These are phyloP conservation scores for Dissoconium aciculare DNA, from an alignment of 2,329 filamentous ascomycete species.

Conservation along the genomic window DNA sequence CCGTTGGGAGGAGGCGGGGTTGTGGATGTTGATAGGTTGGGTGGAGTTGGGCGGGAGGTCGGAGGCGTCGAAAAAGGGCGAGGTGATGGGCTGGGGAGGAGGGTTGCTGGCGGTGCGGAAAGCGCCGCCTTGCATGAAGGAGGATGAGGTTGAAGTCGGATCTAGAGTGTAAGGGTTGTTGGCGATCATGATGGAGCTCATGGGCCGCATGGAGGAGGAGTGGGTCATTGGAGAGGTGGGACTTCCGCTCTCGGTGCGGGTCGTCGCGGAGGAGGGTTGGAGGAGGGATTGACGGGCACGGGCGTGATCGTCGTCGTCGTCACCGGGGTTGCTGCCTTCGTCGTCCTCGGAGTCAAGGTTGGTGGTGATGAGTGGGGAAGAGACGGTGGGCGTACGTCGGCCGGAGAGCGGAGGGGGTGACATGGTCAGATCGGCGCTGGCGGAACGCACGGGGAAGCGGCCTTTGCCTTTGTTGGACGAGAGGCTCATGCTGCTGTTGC, in stretches of 20 bases:
- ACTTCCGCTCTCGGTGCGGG: no score
- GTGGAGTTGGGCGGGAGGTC: slow-evolving; percentile 12
- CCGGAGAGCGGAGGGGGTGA: slow-evolving; percentile 11
- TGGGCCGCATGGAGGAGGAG: no score
- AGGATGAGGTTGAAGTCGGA: no score
- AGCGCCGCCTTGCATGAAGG: slow-evolving; percentile 6
- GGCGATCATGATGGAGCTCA: no score
- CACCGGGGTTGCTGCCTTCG: no score
- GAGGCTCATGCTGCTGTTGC: slow-evolving; percentile 23
- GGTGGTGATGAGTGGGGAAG: slow-evolving; percentile 20
- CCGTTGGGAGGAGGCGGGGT: no score
- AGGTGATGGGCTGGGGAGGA: slow-evolving; percentile 16
- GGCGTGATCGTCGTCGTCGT: slow-evolving; percentile 18
- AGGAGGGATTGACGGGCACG: slow-evolving; percentile 18
- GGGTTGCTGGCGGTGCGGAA: slow-evolving; percentile 10
- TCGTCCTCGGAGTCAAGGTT: slow-evolving; percentile 19
- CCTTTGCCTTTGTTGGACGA: slow-evolving; percentile 20
- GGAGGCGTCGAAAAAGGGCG: slow-evolving; percentile 23
- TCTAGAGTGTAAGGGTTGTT: no score
- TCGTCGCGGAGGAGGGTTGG: slow-evolving; percentile 2
- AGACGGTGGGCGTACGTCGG: slow-evolving; percentile 12
- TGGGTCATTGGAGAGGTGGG: slow-evolving; percentile 2
- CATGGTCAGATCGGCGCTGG: slow-evolving; percentile 14
- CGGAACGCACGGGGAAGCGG: slow-evolving; percentile 18
- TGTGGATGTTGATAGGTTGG: no score